Evolutionary conservation across 202 grass and related monocot genomes (phyloP), one percentile per base, ranked within the genome.

Genomic region (Panicum hallii): DNA sequence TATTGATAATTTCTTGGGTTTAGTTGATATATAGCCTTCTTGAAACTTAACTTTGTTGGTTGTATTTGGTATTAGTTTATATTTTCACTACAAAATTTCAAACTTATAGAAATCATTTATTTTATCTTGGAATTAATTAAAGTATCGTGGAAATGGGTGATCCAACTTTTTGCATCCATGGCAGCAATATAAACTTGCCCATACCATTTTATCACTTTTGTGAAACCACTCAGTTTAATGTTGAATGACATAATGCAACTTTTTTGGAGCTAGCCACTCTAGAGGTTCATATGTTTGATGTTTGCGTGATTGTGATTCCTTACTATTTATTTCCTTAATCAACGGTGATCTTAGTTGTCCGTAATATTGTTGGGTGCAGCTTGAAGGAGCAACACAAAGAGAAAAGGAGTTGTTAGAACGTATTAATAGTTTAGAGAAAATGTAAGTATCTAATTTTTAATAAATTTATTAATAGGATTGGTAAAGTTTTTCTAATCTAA

Each of bases 371-470:
- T 57, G 34, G n/a, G 43, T 11, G 20, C 40, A 90, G 58, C 4
- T 77, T 22, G 76, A 90, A 81, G 63, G 41, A 69, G 28, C 46
- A 81, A 77, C 70, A 26, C 64, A 72, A 9, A 81, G 55, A 45
- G 89, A 87, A 42, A 90, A 90, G 22, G 70, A 90, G n/a, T 65
- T 90, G 19, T 19, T 80, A 10, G 53, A 87, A 34, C 70, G 6
- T 1, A 87, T 90, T 11, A 78, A 23, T 71, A 81, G 19, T 50
- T 81, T 87, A 63, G 70, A 90, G 47, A 43, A 15, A 28, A 80
- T 66, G 89, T 90, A 87, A 65, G 89, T 57, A 2, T 41, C 10
- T 9, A 1, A 12, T 44, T 11, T 81, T 67, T 11, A 22, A 36
- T 5, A 2, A 8, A 13, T 44, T 7, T 48, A 9, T 0, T 6